Evolutionary conservation across 75 land plant species (phyloP), one percentile per base, ranked within the genome.

Genomic region (Pinus taeda): DNA sequence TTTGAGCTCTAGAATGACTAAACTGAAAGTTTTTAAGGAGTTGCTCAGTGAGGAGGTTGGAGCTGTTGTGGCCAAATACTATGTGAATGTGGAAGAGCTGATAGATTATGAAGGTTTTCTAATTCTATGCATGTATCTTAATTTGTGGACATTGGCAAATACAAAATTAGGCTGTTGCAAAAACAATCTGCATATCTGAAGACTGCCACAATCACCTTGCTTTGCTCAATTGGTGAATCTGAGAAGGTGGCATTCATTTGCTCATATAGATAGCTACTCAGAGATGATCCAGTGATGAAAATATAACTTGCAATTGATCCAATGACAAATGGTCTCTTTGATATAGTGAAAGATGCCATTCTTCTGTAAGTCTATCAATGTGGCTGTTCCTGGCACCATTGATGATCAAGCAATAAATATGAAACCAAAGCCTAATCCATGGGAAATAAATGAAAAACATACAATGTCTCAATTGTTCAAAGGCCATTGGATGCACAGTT

Each of bases 401-500:
- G 86, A 86, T 67, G 88, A 86, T 75, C 76, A 82, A 67, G 87
- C 77, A 65, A 57, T 81, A 53, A 87, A 85, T 77, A 79, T 76
- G 36, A 87, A 87, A 75, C 76, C 71, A 18, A 82, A 78, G 24
- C 77, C 85, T 58, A 87, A 85, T 73, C 89, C 88, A 5, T 87
- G 89, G 87, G 89, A 87, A 73, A 85, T 79, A 62, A 84, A 77
- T 63, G 87, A 85, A 78, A 87, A 87, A 70, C 87, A 85, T 62
- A 87, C 83, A 57, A 76, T 87, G 33, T 59, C 81, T 87, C 30
- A 85, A 87, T 62, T 87, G 87, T 9, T 87, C 89, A 18, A 87
- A 85, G 74, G 87, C 89, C 14, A 87, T 87, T 79, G 89, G 89
- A 59, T 87, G 89, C 71, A 85, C 89, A 22, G 84, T 87, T 42